A percentile compares a stretch with the other conserved stretches of the same genome.
Conservation (phyloP, 1,139 yeast genomes). For the Nakaseomyces nivariensis region DNA sequence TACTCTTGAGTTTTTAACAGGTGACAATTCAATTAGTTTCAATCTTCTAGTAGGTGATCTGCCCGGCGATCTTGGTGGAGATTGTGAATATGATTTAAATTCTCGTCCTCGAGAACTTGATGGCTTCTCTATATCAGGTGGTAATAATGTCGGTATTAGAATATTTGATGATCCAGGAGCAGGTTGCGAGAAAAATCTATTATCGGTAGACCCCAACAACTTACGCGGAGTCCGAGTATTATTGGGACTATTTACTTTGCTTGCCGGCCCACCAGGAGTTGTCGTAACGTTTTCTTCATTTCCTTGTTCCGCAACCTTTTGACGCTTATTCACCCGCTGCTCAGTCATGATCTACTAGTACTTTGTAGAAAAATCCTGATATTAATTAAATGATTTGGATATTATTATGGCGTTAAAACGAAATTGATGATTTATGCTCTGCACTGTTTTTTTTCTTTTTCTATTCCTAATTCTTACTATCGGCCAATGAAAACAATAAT, state of each 20-base stretch:
- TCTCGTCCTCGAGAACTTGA: slow-evolving; percentile 17
- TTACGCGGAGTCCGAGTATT: slow-evolving; percentile 21
- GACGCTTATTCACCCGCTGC: slow-evolving; percentile 16
- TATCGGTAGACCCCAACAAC: slow-evolving; percentile 20
- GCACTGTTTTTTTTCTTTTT: too few species aligned
- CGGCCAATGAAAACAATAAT: too few species aligned
- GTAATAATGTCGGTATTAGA: slow-evolving; percentile 15
- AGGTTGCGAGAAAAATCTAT: slow-evolving; percentile 19
- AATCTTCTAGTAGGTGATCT: slow-evolving; percentile 31
- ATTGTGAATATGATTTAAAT: slow-evolving; percentile 25
- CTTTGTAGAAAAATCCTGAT: neutral
- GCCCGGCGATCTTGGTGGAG: slow-evolving; percentile 32
- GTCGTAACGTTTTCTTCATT: neutral
- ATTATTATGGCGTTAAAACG: too few species aligned
- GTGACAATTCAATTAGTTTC: slow-evolving; percentile 34
- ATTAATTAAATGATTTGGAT: too few species aligned
- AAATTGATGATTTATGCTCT: too few species aligned
- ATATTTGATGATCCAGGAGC: slow-evolving; percentile 19
- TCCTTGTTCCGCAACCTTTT: slow-evolving; percentile 2
- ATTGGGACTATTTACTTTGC: neutral
- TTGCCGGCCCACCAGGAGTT: neutral
- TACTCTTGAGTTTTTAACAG: slow-evolving; percentile 29
- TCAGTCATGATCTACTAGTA: slow-evolving; percentile 6
- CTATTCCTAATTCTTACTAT: too few species aligned
- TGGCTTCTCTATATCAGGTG: slow-evolving; percentile 12